These are phyloP conservation scores for Microsporum canis DNA, from an alignment of 2,329 filamentous ascomycete species.

Conservation along the genomic window DNA sequence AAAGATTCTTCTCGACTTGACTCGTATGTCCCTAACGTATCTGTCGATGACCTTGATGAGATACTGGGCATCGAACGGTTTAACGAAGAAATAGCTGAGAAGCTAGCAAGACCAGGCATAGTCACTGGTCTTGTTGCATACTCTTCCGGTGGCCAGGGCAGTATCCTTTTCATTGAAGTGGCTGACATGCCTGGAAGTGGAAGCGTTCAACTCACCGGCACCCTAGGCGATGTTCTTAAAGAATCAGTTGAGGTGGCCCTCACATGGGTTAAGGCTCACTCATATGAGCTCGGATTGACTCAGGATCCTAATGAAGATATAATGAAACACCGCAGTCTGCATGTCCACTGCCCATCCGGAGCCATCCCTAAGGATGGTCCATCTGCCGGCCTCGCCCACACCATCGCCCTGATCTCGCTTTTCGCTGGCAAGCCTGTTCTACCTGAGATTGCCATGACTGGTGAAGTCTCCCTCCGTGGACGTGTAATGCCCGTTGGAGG, in stretches of 20 bases:
- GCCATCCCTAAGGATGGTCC: conserved; percentile 89
- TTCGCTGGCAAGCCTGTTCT: conserved; percentile 79
- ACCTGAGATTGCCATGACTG: conserved; percentile 90
- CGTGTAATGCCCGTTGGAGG: conserved; percentile 89
- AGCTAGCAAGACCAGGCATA: conserved; percentile 68
- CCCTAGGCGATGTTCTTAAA: conserved; percentile 91
- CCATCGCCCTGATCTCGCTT: conserved; percentile 80
- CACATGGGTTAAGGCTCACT: conserved; percentile 94
- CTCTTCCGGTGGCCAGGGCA: conserved; percentile 81
- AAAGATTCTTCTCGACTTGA: conserved; percentile 59
- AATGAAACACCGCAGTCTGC: conserved; percentile 87
- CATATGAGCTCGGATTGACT: conserved; percentile 77
- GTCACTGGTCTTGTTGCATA: conserved; percentile 96
- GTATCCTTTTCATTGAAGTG: conserved; percentile 96
- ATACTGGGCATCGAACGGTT: conserved; percentile 90
- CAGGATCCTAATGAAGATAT: conserved; percentile 75
- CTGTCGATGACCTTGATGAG: conserved; percentile 69
- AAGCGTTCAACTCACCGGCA: conserved; percentile 87
- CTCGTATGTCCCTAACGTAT: conserved; percentile 62
- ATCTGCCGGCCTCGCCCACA: conserved; percentile 80
- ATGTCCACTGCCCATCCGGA: conserved; percentile 91
- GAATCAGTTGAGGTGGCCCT: conserved; percentile 93
- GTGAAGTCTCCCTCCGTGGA: conserved; percentile 67
- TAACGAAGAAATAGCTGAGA: conserved; percentile 90
- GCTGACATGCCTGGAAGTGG: conserved; percentile 93